These are phyloP conservation scores for Tetraselmis striata DNA, from an alignment of 139 green algal genomes.

Conservation along the genomic window DNA sequence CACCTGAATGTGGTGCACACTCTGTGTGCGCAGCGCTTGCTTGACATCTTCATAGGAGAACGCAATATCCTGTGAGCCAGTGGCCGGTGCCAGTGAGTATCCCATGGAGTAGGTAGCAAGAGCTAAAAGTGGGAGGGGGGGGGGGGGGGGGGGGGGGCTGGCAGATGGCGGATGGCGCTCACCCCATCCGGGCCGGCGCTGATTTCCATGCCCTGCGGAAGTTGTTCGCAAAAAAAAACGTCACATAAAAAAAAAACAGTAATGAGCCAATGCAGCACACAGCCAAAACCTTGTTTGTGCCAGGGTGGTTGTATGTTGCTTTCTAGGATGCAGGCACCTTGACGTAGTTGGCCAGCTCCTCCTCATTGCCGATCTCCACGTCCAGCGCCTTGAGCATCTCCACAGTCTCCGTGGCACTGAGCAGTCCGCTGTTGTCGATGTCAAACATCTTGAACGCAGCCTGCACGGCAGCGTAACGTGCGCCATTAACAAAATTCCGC, in stretches of 20 bases:
- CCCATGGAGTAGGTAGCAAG: not conserved
- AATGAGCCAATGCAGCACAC: no score
- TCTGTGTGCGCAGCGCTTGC: slow-evolving; percentile 6
- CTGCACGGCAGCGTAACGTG: no score
- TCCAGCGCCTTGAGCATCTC: not conserved
- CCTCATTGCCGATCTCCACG: not conserved
- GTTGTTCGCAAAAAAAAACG: not conserved
- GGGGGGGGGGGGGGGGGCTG: no score
- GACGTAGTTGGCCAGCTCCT: not conserved
- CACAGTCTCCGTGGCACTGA: not conserved
- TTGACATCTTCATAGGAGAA: slow-evolving; percentile 13
- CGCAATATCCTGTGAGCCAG: not conserved
- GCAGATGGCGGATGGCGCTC: no score
- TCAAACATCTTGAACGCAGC: not conserved
- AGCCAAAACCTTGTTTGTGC: no score
- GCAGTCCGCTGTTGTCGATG: not conserved
- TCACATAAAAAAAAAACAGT: no score
- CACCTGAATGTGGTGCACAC: slow-evolving; percentile 14
- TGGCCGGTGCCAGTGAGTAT: not conserved
- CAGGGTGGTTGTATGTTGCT: no score
- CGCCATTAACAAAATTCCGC: no score
- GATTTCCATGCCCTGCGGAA: not conserved
- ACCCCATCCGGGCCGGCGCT: not conserved
- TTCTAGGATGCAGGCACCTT: no score
- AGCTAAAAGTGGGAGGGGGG: not conserved